Base-by-base conservation (phyloP, 164 flowering plant species). In the Berberis vulgaris region DNA sequence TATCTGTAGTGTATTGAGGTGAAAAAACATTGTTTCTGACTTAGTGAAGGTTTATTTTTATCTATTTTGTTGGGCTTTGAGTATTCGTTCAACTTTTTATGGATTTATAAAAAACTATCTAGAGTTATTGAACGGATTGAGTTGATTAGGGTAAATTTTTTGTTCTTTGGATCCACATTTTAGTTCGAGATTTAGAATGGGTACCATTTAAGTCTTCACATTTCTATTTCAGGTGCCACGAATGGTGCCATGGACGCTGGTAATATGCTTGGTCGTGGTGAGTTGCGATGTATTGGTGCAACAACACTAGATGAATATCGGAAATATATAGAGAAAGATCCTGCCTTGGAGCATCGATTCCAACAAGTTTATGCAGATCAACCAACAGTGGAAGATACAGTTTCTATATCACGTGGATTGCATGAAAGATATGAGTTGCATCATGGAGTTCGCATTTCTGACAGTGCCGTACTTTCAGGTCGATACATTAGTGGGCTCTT, bases 221-320 rank as follows among this genome's bases (percentile, higher is more conserved):
- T 62, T 62, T 9, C 40, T 62, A 5, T 62, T 39, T 49, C 26
- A 62, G 64, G 64, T 62, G 64, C 64, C 43, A 46, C 64, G 10
- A 62, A 62, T 49, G 64, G 64, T 40, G 64, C 64, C 6, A 62
- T 62, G 64, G 64, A 62, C 40, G 64, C 64, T 7, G 49, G 64
- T 9, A 62, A 62, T 49, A 62, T 62, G 64, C 64, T 62, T 13
- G 64, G 64, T 49, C 64, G 55, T 62, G 64, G 64, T 3, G 64
- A 62, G 44, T 49, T 62, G 53, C 53, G 64, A 39, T 62, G 64
- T 49, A 62, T 62, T 49, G 64, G 64, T 47, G 64, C 64, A 47
- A 62, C 64, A 9, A 62, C 64, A 62, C 64, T 62, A 8, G 64
- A 62, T 40, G 64, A 62, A 41, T 62, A 62, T 43, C 64, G 64